phyloP scores from a whole-genome alignment of 2,329 filamentous ascomycete species.

The Ophiostoma tasmaniense region DNA sequence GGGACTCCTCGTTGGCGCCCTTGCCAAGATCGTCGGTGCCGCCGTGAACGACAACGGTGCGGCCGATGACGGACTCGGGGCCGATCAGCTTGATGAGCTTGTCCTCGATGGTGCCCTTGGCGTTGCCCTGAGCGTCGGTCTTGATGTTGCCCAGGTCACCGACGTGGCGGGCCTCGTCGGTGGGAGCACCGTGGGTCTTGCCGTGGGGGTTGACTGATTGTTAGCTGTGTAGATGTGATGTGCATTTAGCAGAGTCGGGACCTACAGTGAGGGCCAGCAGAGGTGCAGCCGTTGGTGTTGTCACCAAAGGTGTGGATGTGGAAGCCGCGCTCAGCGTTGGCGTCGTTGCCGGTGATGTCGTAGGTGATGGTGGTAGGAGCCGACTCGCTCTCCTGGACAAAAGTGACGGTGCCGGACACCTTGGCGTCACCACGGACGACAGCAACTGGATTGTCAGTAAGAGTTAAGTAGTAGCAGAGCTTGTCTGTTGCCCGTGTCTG shows the following conservation, averaged over 20 bases:
- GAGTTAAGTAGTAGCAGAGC: neutral
- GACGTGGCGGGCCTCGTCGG: constrained; percentile 80
- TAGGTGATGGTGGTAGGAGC: constrained; percentile 79
- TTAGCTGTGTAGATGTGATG: too few species aligned
- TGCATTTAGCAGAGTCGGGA: too few species aligned
- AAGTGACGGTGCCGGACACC: constrained; percentile 85
- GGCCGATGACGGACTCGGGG: constrained; percentile 87
- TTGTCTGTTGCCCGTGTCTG: constrained; percentile 35
- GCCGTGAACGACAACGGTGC: constrained; percentile 87
- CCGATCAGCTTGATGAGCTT: constrained; percentile 91
- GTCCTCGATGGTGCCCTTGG: constrained; percentile 72
- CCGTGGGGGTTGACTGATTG: constrained; percentile 79
- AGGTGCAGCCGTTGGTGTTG: constrained; percentile 99
- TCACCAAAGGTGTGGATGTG: constrained; percentile 99
- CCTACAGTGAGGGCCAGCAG: constrained; percentile 93
- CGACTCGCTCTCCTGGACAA: constrained; percentile 83
- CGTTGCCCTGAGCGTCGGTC: constrained; percentile 87
- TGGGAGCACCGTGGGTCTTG: constrained; percentile 86
- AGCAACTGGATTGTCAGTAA: constrained; percentile 56
- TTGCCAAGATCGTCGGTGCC: constrained; percentile 96
- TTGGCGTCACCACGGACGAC: constrained; percentile 97
- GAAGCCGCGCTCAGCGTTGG: constrained; percentile 95
- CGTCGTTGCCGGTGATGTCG: constrained; percentile 85
- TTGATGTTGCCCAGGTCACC: constrained; percentile 96
- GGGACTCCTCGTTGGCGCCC: constrained; percentile 85